Evolutionary conservation across 768 basidiomycete species (phyloP).

Genomic region (Phlebiopsis flavidoalba): DNA sequence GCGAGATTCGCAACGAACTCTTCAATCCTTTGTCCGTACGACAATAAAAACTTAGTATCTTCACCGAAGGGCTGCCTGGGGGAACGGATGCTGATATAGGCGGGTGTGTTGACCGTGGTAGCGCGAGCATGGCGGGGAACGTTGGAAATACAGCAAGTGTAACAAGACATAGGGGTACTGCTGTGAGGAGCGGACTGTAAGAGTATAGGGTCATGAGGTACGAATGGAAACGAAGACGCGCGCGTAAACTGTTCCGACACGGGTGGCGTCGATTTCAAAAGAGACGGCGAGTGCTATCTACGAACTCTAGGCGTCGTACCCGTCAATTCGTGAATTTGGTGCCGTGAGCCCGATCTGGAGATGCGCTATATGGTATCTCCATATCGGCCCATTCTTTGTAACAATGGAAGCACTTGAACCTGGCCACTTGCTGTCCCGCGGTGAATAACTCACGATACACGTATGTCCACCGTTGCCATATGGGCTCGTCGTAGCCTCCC

Average conservation of each 20-base stretch:
- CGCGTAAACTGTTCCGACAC: constrained; percentile 17
- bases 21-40: constrained; percentile 94
- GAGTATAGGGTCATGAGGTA: constrained; percentile 19
- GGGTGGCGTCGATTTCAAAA: constrained; percentile 20
- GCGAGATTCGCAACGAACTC: constrained; percentile 96
- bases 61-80: constrained; percentile 87
- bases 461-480: constrained; percentile 15
- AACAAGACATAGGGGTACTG: constrained; percentile 48
- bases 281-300: constrained; percentile 19
- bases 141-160: constrained; percentile 25
- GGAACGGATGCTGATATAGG: constrained; percentile 73
- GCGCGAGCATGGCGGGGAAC: constrained; percentile 55
- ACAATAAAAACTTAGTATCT: constrained; percentile 99
- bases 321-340: constrained; percentile 11
- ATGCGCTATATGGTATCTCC: constrained; percentile 6
- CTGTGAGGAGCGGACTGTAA: constrained; percentile 37
- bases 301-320: constrained; percentile 4
- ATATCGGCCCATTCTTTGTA: constrained; percentile 10
- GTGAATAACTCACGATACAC: constrained; percentile 9
- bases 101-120: constrained; percentile 55
- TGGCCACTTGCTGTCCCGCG: constrained; percentile 10
- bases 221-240: constrained; percentile 26
- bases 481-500: constrained; percentile 11
- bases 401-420: constrained; percentile 14
- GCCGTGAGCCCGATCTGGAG: constrained; percentile 21